These are phyloP conservation scores for Bipolaris victoriae DNA, from an alignment of 2,329 filamentous ascomycete species.

Conservation along the genomic window DNA sequence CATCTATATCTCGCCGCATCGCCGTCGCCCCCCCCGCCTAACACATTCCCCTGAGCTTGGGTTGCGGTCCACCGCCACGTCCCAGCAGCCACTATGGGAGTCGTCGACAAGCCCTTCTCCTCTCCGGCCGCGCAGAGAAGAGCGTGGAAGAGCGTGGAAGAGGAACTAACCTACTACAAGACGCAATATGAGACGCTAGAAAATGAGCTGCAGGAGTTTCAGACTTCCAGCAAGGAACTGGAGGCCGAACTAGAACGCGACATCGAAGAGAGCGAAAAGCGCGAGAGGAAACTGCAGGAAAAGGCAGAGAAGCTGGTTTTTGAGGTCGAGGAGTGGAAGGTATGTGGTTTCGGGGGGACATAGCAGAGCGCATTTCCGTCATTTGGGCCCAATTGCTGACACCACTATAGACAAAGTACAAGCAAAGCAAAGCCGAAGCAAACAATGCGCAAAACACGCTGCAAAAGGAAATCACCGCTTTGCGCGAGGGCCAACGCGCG, in stretches of 20 bases:
- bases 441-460: slow-evolving; percentile 82
- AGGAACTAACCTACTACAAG: slow-evolving; percentile 94
- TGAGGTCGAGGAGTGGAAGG: slow-evolving; percentile 98
- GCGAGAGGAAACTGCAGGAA: slow-evolving; percentile 82
- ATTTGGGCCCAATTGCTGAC: slow-evolving; percentile 7
- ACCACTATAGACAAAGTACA: slow-evolving; percentile 79
- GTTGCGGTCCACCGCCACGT: slow-evolving; percentile 20
- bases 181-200: slow-evolving; percentile 92
- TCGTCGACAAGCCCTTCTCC: slow-evolving; percentile 29
- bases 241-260: slow-evolving; percentile 96
- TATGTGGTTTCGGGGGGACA: slow-evolving; percentile 52
- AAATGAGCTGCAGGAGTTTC: slow-evolving; percentile 89
- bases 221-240: slow-evolving; percentile 89
- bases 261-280: slow-evolving; percentile 91
- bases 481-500: slow-evolving; percentile 83
- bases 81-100: slow-evolving; percentile 37
- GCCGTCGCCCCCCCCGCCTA: slow-evolving; percentile 24
- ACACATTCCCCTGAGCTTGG: slow-evolving; percentile 35
- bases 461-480: slow-evolving; percentile 92
- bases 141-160: slow-evolving; percentile 59
- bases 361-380: background rate
- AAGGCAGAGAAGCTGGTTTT: slow-evolving; percentile 84
- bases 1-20: slow-evolving; percentile 15
- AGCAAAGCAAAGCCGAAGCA: slow-evolving; percentile 88
- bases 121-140: slow-evolving; percentile 39